Evolutionary conservation across 805 yeast genomes (phyloP).

Genomic region (Wickerhamiella hasegawae): DNA sequence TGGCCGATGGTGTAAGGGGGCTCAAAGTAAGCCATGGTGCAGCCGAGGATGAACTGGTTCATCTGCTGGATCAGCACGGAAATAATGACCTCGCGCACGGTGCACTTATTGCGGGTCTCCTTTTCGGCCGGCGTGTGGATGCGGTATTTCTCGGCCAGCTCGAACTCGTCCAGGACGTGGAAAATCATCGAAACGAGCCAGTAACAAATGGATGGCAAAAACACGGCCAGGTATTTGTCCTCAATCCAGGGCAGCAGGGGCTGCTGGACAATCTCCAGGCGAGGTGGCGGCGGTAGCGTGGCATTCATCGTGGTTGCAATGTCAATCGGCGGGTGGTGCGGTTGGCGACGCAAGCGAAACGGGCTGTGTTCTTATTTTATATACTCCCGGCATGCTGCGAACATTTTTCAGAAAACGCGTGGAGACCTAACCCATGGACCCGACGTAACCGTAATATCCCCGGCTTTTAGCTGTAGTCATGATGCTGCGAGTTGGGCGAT

Average conservation of each 20-base stretch:
- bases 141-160: slow-evolving; percentile 67
- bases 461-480: no score
- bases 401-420: no score
- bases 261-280: slow-evolving; percentile 5
- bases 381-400: no score
- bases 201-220: slow-evolving; percentile 66
- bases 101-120: slow-evolving; percentile 54
- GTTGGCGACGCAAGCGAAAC: no score
- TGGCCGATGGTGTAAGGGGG: slow-evolving; percentile 30
- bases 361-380: no score
- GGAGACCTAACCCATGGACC: no score
- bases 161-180: slow-evolving; percentile 55
- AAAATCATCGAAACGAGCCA: slow-evolving; percentile 67
- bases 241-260: slow-evolving; percentile 43
- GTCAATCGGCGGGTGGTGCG: no score
- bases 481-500: no score
- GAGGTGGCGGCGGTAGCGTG: slow-evolving; percentile 2
- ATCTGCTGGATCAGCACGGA: slow-evolving; percentile 79
- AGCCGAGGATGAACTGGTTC: slow-evolving; percentile 64
- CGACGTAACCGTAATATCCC: no score
- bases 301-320: background rate
- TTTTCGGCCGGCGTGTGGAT: slow-evolving; percentile 90
- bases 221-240: slow-evolving; percentile 57
- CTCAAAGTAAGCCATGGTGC: slow-evolving; percentile 39
- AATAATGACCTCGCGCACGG: slow-evolving; percentile 48